Base-by-base conservation (phyloP, 2,329 filamentous ascomycete genomes). In the Trichoderma sp. region DNA sequence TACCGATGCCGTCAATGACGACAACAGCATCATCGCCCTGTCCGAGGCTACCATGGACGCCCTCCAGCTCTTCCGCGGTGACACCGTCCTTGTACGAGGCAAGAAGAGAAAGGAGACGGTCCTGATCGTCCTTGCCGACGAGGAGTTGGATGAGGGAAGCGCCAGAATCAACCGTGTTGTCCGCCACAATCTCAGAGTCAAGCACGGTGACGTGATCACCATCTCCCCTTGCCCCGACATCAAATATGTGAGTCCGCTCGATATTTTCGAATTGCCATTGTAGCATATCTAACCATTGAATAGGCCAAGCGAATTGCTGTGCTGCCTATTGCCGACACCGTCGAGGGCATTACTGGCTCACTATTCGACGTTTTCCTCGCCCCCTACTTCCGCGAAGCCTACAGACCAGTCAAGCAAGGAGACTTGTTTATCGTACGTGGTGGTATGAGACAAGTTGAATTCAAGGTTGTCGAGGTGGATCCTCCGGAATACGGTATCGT, bases 91-190 rank as follows among this genome's bases (percentile, higher is more conserved):
- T 70, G 95, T 99, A 69, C 97, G 97, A 85, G 96, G 96, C 83
- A 99, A 99, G 90, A 99, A 98, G 92, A 90, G 96, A 83, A 97
- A 97, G 88, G 96, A 99, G 79, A 99, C 96, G 4, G 96, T 98
- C 71, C 86, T 99, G 79, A 98, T 99, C 78, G 96, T 99, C 70
- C 88, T 99, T 13, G 94, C 94, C 72, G 96, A 99, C 81, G 96
- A 99, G 78, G 96, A 99, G 73, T 91, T 99, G 68, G 96, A 99
- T 85, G 96, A 99, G 79, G 96, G 96, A 75, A 97, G 92, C 77
- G 96, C 92, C 76, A 92, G 96, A 78, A 96, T 99, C 86, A 99
- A 99, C 88, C 93, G 96, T 81, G 96, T 98, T 72, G 94, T 98
- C 77, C 92, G 96, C 81, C 96, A 98, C 87, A 99, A 99, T 83